Conservation (phyloP, 345 rosid genomes). For the Linum trigynum region DNA sequence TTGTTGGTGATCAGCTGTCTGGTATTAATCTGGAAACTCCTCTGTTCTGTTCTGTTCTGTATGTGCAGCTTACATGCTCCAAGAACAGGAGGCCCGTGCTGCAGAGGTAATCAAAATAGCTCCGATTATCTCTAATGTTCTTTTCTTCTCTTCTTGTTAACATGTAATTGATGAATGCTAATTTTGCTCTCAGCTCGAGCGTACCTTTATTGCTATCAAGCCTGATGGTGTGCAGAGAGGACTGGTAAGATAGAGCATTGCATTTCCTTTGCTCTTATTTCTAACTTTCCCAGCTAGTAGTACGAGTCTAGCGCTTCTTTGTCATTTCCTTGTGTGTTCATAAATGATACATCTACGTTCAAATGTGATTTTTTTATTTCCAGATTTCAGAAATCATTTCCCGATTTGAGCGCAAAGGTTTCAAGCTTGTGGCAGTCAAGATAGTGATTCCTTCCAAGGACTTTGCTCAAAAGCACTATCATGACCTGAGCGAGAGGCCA, state of each 20-base stretch:
- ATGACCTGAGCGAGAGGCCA: slow-evolving; percentile 89
- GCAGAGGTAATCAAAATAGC: slow-evolving; percentile 51
- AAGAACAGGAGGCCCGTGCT: slow-evolving; percentile 84
- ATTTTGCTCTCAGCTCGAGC: slow-evolving; percentile 51
- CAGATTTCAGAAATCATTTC: slow-evolving; percentile 85
- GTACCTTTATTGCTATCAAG: slow-evolving; percentile 96
- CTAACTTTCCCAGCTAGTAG: too few relatives aligned
- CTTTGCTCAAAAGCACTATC: slow-evolving; percentile 83
- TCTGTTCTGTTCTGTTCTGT: slow-evolving; percentile 12
- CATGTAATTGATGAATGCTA: background rate
- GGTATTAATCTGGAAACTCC: background rate
- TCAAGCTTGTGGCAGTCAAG: slow-evolving; percentile 91
- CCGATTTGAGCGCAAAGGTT: slow-evolving; percentile 95
- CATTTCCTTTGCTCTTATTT: slow-evolving; percentile 2
- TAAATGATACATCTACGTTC: slow-evolving; percentile 1
- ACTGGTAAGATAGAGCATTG: slow-evolving; percentile 48
- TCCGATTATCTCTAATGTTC: background rate
- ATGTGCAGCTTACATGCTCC: slow-evolving; percentile 62
- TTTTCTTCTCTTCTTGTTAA: background rate
- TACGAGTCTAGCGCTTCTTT: background rate
- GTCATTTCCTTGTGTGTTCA: background rate
- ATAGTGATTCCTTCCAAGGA: slow-evolving; percentile 69
- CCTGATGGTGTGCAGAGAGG: slow-evolving; percentile 98
- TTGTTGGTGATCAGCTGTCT: background rate
- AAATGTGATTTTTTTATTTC: slow-evolving; percentile 2